phyloP scores from a whole-genome alignment of 1,284 basidiomycete genomes.

The Ganoderma sinense region DNA sequence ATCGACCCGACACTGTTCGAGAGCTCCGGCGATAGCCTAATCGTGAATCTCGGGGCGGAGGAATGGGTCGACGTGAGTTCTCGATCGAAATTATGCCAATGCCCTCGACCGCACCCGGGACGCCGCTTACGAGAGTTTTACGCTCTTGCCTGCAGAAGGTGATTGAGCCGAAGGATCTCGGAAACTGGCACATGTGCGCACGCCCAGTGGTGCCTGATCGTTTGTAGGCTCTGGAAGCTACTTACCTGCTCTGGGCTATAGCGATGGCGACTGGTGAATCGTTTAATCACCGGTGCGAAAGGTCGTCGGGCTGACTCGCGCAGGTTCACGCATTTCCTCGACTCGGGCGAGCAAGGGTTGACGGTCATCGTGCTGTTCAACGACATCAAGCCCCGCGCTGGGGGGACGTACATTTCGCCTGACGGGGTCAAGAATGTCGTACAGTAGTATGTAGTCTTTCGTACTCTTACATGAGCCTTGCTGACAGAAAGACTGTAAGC shows the following conservation, averaged over 20 bases:
- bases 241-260: slow-evolving; percentile 9
- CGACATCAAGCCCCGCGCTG: slow-evolving; percentile 42
- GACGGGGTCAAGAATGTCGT: slow-evolving; percentile 46
- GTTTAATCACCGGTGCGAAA: too few species aligned
- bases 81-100: neutral
- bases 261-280: slow-evolving; percentile 43
- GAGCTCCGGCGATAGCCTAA: slow-evolving; percentile 44
- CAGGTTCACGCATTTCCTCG: slow-evolving; percentile 46
- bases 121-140: neutral
- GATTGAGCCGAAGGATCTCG: slow-evolving; percentile 41
- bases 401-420: slow-evolving; percentile 45
- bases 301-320: neutral
- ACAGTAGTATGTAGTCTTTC: slow-evolving; percentile 33
- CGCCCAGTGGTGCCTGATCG: slow-evolving; percentile 9
- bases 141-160: slow-evolving; percentile 24
- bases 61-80: slow-evolving; percentile 39
- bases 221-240: neutral
- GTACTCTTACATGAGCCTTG: neutral
- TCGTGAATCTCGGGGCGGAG: slow-evolving; percentile 44
- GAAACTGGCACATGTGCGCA: slow-evolving; percentile 45
- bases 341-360: slow-evolving; percentile 47
- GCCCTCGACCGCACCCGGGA: neutral
- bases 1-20: slow-evolving; percentile 42
- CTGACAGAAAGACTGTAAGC: slow-evolving; percentile 21
- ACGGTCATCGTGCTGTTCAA: slow-evolving; percentile 45